phyloP scores from a whole-genome alignment of 1,139 yeast species.

The Candida albicans region DNA sequence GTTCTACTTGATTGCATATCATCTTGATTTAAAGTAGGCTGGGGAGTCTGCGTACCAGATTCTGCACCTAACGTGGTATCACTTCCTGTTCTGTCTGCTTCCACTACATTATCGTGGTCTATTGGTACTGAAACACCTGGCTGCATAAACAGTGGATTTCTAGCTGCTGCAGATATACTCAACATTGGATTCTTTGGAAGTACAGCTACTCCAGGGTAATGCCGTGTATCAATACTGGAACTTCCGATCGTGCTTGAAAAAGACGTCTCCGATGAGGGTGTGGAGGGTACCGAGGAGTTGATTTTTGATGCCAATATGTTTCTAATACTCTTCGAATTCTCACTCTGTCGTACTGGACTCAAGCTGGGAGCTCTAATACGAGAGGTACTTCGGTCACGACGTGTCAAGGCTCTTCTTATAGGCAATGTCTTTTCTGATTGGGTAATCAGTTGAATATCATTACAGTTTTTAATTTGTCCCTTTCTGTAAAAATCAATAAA shows the following conservation, averaged over 20 bases:
- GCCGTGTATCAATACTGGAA: not conserved
- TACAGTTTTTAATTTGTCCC: slow-evolving; percentile 7
- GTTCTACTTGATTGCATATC: not conserved
- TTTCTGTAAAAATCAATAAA: slow-evolving; percentile 18
- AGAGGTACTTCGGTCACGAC: slow-evolving; percentile 1
- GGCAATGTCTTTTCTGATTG: slow-evolving; percentile 4
- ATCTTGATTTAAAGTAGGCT: slow-evolving; percentile 8
- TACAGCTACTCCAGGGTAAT: not conserved
- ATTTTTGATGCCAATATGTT: slow-evolving; percentile 8
- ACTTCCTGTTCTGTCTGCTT: slow-evolving; percentile 6
- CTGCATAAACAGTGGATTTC: slow-evolving; percentile 6
- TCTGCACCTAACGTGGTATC: slow-evolving; percentile 11
- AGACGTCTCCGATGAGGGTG: not conserved
- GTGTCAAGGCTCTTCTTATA: slow-evolving; percentile 6
- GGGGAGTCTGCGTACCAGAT: slow-evolving; percentile 10
- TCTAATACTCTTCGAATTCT: slow-evolving; percentile 7
- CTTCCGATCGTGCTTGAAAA: not conserved
- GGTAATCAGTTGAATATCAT: slow-evolving; percentile 5
- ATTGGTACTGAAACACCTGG: slow-evolving; percentile 4
- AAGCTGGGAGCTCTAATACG: not conserved
- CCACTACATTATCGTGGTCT: slow-evolving; percentile 7
- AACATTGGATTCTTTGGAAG: not conserved
- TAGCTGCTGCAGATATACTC: not conserved
- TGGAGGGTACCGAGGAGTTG: not conserved
- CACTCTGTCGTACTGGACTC: slow-evolving; percentile 9